Evolutionary conservation across 1,139 yeast species (phyloP).

Genomic region (Suhomyces coccinellae): DNA sequence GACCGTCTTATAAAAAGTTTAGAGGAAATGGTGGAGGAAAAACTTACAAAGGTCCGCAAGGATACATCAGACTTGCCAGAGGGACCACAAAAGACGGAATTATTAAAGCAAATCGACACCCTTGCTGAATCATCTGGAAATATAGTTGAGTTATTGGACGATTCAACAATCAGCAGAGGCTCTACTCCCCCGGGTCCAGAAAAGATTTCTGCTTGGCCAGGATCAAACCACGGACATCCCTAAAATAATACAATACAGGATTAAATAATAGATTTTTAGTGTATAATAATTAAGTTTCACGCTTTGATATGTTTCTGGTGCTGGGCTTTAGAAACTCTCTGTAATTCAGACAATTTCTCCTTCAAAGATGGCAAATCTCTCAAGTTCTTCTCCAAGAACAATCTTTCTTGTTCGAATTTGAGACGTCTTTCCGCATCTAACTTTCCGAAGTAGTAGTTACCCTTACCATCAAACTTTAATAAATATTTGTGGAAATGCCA

Average conservation of each 20-base stretch:
- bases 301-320: slow-evolving; percentile 22
- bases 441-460: slow-evolving; percentile 68
- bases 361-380: slow-evolving; percentile 67
- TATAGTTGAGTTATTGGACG: slow-evolving; percentile 23
- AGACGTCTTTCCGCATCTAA: slow-evolving; percentile 70
- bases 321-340: slow-evolving; percentile 50
- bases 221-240: slow-evolving; percentile 67
- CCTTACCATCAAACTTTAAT: slow-evolving; percentile 83
- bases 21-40: slow-evolving; percentile 45
- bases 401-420: slow-evolving; percentile 69
- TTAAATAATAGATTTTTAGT: not conserved
- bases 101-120: slow-evolving; percentile 21
- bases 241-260: slow-evolving; percentile 16
- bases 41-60: slow-evolving; percentile 20
- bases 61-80: slow-evolving; percentile 14
- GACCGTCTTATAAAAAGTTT: slow-evolving; percentile 47
- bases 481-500: slow-evolving; percentile 90
- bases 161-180: slow-evolving; percentile 25
- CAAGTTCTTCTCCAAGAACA: slow-evolving; percentile 60
- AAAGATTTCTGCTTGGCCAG: slow-evolving; percentile 65
- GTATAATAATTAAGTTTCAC: not conserved
- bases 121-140: slow-evolving; percentile 19
- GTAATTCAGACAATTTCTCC: slow-evolving; percentile 61
- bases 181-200: slow-evolving; percentile 42
- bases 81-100: slow-evolving; percentile 15